A percentile compares a stretch with the other conserved stretches of the same genome.
Evolutionary conservation across 306 rosid species (phyloP).

Genomic region (Vigna unguiculata): DNA sequence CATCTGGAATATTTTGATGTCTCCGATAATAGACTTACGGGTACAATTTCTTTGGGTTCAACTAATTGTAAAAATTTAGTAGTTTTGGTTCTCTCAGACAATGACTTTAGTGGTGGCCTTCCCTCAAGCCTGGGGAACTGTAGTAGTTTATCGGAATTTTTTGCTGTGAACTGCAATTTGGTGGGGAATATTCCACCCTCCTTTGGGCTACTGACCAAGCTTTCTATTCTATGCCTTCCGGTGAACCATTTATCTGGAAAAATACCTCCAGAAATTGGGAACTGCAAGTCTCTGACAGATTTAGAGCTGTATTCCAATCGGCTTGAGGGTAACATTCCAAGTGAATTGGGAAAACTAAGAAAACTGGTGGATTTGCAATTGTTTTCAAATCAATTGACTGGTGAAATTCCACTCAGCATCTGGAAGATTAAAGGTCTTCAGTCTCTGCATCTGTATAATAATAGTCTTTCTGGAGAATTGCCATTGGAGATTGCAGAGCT

Average conservation of each 20-base stretch:
- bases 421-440: constrained; percentile 85
- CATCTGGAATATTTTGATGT: constrained; percentile 49
- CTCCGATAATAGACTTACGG: constrained; percentile 53
- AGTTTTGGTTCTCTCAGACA: constrained; percentile 65
- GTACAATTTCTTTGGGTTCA: constrained; percentile 64
- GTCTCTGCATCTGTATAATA: constrained; percentile 64
- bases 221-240: constrained; percentile 54
- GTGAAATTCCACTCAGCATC: constrained; percentile 77
- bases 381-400: constrained; percentile 62
- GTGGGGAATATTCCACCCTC: constrained; percentile 76
- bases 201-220: constrained; percentile 60
- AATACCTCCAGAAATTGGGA: constrained; percentile 76
- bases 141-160: constrained; percentile 48
- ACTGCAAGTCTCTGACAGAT: constrained; percentile 61
- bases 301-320: constrained; percentile 63
- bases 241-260: constrained; percentile 65
- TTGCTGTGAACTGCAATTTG: constrained; percentile 51
- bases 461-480: constrained; percentile 73
- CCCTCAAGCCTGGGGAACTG: constrained; percentile 77
- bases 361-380: constrained; percentile 58
- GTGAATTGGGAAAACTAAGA: constrained; percentile 68
- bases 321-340: constrained; percentile 77
- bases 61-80: constrained; percentile 52
- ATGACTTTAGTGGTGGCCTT: constrained; percentile 63
- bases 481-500: constrained; percentile 77